phyloP scores from a whole-genome alignment of 2,329 filamentous ascomycete species.

The Fusarium verticillioides region DNA sequence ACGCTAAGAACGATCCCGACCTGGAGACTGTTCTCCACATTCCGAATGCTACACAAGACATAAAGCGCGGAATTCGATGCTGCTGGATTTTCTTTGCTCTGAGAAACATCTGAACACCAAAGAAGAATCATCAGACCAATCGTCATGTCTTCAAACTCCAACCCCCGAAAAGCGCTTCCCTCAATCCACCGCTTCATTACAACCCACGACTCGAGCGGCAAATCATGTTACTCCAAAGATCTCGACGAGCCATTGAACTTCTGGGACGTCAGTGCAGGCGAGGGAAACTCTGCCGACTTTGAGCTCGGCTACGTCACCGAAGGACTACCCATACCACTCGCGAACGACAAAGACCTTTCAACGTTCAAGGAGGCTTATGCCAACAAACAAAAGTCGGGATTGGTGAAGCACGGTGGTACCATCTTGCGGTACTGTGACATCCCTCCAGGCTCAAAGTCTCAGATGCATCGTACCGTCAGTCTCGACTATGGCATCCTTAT shows the following conservation, averaged over 20 bases:
- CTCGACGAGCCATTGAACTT: not conserved
- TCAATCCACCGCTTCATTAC: not conserved
- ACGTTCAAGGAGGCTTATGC: not conserved
- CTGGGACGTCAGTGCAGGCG: not conserved
- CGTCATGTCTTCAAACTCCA: not conserved
- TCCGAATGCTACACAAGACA: not conserved
- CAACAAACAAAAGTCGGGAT: not conserved
- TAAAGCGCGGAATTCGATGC: not conserved
- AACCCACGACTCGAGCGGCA: not conserved
- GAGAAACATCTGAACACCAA: fast-evolving
- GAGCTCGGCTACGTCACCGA: not conserved
- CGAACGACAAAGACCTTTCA: not conserved
- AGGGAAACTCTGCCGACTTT: not conserved
- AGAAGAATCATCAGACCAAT: too few relatives aligned
- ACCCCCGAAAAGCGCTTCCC: not conserved
- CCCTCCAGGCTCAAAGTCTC: not conserved
- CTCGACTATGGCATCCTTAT: conserved; percentile 12
- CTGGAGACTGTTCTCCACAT: not conserved
- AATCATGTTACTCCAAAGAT: not conserved
- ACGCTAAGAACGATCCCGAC: not conserved
- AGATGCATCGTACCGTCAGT: conserved; percentile 27
- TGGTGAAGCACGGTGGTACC: not conserved
- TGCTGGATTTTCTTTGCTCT: not conserved
- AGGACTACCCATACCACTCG: not conserved
- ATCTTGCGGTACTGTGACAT: conserved; percentile 10